Conservation (phyloP, 2,329 filamentous ascomycete genomes). For the Fusarium hostae region DNA sequence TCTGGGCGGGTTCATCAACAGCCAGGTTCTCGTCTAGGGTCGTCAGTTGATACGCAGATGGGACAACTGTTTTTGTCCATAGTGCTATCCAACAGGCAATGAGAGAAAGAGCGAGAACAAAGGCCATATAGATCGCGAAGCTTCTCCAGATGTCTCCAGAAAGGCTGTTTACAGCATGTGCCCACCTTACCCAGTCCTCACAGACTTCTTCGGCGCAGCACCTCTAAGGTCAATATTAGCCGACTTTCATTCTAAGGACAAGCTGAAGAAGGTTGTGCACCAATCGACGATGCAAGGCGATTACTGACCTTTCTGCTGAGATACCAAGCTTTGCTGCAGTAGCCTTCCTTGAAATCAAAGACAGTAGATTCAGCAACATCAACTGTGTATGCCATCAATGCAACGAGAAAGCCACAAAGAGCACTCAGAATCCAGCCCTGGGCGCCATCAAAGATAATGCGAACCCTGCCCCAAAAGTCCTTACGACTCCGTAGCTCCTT, state of each 20-base stretch:
- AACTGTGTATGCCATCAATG: conserved; percentile 86
- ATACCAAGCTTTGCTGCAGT: conserved; percentile 79
- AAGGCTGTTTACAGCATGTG: conserved; percentile 58
- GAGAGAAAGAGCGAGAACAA: conserved; percentile 76
- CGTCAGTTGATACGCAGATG: conserved; percentile 84
- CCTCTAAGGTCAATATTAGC: conserved; percentile 50
- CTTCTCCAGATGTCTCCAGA: conserved; percentile 73
- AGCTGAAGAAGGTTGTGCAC: not conserved
- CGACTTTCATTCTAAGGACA: not conserved
- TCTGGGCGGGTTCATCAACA: conserved; percentile 63
- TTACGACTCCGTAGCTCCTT: conserved; percentile 84
- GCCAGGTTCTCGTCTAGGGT: conserved; percentile 94
- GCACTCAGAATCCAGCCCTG: conserved; percentile 96
- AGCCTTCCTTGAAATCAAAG: conserved; percentile 92
- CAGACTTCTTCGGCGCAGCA: conserved; percentile 67
- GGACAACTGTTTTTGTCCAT: conserved; percentile 92
- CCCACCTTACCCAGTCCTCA: conserved; percentile 68
- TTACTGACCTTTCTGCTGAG: conserved; percentile 71
- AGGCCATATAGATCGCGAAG: conserved; percentile 78
- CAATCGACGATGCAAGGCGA: not conserved
- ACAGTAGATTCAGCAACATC: conserved; percentile 86
- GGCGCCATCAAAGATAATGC: conserved; percentile 82
- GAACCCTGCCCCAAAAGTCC: conserved; percentile 83
- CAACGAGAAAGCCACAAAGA: conserved; percentile 86
- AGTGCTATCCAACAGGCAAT: conserved; percentile 83